Percentiles rank a stretch among this genome's conserved stretches.
These are phyloP conservation scores for Emmonsiellopsis sp. DNA, from an alignment of 2,329 filamentous ascomycete species.

Conservation along the genomic window DNA sequence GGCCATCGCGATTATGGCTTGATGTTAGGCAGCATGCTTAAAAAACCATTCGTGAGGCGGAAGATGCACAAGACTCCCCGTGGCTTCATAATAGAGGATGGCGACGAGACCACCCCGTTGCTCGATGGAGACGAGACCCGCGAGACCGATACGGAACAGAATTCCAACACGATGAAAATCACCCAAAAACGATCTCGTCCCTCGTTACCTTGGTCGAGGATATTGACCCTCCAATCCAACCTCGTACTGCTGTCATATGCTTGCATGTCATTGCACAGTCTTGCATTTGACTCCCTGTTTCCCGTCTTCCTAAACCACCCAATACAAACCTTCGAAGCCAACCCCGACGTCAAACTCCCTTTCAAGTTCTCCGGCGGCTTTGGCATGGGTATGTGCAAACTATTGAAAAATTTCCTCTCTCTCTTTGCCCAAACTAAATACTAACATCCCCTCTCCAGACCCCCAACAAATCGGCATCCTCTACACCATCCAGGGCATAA, in stretches of 20 bases:
- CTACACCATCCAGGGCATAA: conserved; percentile 73
- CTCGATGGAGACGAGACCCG: conserved; percentile 18
- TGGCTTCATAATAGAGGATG: conserved; percentile 12
- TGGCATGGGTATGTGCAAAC: conserved; percentile 43
- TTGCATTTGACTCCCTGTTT: conserved; percentile 79
- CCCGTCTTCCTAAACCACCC: conserved; percentile 83
- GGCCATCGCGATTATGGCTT: conserved; percentile 66
- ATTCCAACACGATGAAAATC: conserved; percentile 12
- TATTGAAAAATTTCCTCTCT: not conserved
- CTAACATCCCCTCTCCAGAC: conserved; percentile 30
- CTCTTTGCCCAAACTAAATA: not conserved
- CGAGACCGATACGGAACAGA: conserved; percentile 7
- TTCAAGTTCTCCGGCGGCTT: conserved; percentile 80
- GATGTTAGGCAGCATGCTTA: conserved; percentile 59
- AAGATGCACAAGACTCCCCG: conserved; percentile 12
- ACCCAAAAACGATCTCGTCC: conserved; percentile 23
- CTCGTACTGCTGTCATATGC: conserved; percentile 72
- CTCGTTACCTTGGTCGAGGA: conserved; percentile 43
- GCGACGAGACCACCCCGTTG: conserved; percentile 25
- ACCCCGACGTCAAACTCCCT: conserved; percentile 54
- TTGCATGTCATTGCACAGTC: conserved; percentile 69
- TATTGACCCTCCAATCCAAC: conserved; percentile 65
- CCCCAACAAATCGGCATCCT: conserved; percentile 72
- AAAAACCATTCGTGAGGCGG: conserved; percentile 28
- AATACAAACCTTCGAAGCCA: conserved; percentile 42